Evolutionary conservation across 2,329 filamentous ascomycete species (phyloP).

Genomic region (Gremmenia infestans): DNA sequence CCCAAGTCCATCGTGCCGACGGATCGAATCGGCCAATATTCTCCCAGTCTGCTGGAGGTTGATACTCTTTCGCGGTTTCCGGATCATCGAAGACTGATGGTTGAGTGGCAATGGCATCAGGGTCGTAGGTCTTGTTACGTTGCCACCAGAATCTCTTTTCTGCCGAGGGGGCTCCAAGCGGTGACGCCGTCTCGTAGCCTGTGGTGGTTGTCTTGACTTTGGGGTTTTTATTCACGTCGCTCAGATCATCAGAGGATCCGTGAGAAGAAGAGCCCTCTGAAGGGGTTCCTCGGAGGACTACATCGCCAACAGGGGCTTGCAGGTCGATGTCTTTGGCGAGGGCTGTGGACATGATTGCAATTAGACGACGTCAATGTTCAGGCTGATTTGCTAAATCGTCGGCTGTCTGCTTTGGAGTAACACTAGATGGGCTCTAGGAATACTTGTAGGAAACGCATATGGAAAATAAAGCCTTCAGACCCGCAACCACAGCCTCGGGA

Average conservation of each 20-base stretch:
- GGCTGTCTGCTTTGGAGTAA: neutral
- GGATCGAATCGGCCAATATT: constrained; percentile 26
- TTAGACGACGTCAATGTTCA: neutral
- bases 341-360: constrained; percentile 7
- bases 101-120: constrained; percentile 24
- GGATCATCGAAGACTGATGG: constrained; percentile 26
- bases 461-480: neutral
- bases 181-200: neutral
- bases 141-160: constrained; percentile 24
- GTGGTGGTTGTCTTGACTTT: neutral
- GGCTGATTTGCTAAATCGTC: neutral
- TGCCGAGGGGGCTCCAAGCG: constrained; percentile 15
- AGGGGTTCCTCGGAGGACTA: neutral
- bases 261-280: constrained; percentile 1
- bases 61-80: constrained; percentile 22
- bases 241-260: constrained; percentile 2
- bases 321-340: constrained; percentile 5
- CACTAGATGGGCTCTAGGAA: neutral
- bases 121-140: constrained; percentile 19
- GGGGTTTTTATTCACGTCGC: neutral
- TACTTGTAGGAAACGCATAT: neutral
- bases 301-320: neutral
- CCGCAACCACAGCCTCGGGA: neutral
- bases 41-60: constrained; percentile 23
- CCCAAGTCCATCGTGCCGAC: constrained; percentile 24